A percentile compares a stretch with the other conserved stretches of the same genome.
These are phyloP conservation scores for Xylaria sp. DNA, from an alignment of 2,329 filamentous ascomycete genomes.

Conservation along the genomic window DNA sequence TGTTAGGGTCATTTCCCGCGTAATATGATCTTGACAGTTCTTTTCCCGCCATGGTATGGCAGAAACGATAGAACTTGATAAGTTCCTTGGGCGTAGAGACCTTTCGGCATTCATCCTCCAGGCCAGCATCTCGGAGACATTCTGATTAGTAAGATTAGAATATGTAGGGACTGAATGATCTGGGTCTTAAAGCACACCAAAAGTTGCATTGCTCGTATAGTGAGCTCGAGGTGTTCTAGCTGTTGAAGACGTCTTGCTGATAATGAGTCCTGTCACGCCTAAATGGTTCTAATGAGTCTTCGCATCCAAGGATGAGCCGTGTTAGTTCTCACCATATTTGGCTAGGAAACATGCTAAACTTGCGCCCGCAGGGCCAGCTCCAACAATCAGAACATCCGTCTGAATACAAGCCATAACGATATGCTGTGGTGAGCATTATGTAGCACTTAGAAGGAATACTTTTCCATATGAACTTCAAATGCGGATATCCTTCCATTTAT, in stretches of 20 bases:
- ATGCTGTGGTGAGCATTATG: not conserved
- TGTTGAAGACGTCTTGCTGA: conserved; percentile 34
- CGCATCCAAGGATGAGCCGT: not conserved
- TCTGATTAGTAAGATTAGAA: conserved; percentile 20
- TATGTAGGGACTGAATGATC: not conserved
- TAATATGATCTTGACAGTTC: conserved; percentile 34
- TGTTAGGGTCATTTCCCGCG: conserved; percentile 25
- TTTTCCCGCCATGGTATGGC: conserved; percentile 32
- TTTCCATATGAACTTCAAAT: not conserved
- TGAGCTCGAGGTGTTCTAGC: conserved; percentile 34
- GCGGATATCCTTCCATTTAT: not conserved
- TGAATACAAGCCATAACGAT: conserved; percentile 31
- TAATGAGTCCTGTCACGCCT: conserved; percentile 34
- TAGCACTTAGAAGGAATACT: not conserved
- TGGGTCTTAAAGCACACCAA: conserved; percentile 18
- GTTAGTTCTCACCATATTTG: conserved; percentile 25
- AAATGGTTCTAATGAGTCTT: conserved; percentile 7
- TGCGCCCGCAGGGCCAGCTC: conserved; percentile 35
- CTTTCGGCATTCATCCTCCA: conserved; percentile 26
- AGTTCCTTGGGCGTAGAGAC: conserved; percentile 29
- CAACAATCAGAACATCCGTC: conserved; percentile 35
- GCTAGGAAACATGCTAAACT: conserved; percentile 33
- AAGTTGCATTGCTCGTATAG: conserved; percentile 32
- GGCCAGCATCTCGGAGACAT: conserved; percentile 34
- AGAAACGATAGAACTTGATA: conserved; percentile 35